A percentile compares a stretch with the other conserved stretches of the same genome.
Evolutionary conservation across 2,329 filamentous ascomycete species (phyloP).

Genomic region (Fonsecaea nubica): DNA sequence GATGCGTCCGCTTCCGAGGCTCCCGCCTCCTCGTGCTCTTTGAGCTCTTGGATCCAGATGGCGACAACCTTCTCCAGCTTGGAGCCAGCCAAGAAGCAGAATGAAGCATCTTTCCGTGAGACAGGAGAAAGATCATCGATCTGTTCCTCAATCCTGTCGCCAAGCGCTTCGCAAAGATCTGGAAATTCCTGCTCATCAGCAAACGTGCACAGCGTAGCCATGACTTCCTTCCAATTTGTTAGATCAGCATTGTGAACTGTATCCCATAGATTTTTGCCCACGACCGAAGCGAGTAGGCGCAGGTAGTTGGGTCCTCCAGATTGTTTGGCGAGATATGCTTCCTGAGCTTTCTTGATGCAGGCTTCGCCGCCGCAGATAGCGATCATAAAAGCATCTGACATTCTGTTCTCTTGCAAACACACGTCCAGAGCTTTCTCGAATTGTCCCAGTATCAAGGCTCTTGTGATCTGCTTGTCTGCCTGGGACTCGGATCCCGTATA

Average conservation of each 20-base stretch:
- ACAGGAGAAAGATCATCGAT: constrained; percentile 61
- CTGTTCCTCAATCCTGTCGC: constrained; percentile 83
- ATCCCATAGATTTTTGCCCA: constrained; percentile 97
- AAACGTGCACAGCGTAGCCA: constrained; percentile 95
- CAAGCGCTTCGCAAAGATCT: constrained; percentile 91
- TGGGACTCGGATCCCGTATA: constrained; percentile 82
- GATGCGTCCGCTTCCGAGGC: constrained; percentile 73
- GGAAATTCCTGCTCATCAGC: constrained; percentile 90
- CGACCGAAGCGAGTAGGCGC: constrained; percentile 85
- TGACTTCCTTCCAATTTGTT: constrained; percentile 93
- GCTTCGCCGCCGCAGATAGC: constrained; percentile 95
- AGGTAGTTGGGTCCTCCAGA: constrained; percentile 87
- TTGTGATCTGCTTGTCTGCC: constrained; percentile 85
- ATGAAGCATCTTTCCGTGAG: constrained; percentile 83
- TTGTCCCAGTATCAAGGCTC: constrained; percentile 84
- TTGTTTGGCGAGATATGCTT: constrained; percentile 85
- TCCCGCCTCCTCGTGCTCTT: constrained; percentile 79
- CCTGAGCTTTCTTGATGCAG: constrained; percentile 91
- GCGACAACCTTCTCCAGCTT: constrained; percentile 96
- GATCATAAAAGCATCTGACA: constrained; percentile 97
- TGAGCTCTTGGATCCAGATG: constrained; percentile 90
- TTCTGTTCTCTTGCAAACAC: constrained; percentile 83
- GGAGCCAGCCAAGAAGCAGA: constrained; percentile 94
- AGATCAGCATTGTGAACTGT: constrained; percentile 95
- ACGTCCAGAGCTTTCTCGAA: constrained; percentile 90